Percentiles rank a stretch among this genome's conserved stretches.
Conservation (phyloP, 305 asterid genomes). For the Solanum hybrid region DNA sequence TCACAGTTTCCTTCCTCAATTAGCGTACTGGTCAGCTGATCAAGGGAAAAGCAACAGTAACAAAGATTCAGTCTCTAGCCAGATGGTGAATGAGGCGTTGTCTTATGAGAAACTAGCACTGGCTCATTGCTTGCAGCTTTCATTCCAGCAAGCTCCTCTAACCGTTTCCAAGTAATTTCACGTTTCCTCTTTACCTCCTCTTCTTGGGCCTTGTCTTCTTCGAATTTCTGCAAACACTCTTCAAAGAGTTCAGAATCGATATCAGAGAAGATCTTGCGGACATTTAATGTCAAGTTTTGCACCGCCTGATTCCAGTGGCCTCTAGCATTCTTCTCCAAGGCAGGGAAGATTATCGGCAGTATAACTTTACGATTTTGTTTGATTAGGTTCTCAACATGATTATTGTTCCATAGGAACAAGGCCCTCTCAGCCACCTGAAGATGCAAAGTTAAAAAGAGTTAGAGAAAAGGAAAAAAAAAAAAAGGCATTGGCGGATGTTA, state of each 20-base stretch:
- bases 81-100: slow-evolving; percentile 27
- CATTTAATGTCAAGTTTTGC: slow-evolving; percentile 59
- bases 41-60: not conserved
- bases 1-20: slow-evolving; percentile 16
- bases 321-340: slow-evolving; percentile 60
- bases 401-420: slow-evolving; percentile 74
- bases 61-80: slow-evolving; percentile 26
- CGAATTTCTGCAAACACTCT: slow-evolving; percentile 56
- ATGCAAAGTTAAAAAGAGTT: slow-evolving; percentile 15
- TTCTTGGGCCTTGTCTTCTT: slow-evolving; percentile 51
- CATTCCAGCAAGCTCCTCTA: slow-evolving; percentile 67
- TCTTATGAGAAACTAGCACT: slow-evolving; percentile 48
- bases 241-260: slow-evolving; percentile 57
- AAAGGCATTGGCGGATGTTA: not conserved
- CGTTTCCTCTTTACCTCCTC: slow-evolving; percentile 44
- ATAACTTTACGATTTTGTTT: slow-evolving; percentile 62
- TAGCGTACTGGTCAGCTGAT: slow-evolving; percentile 3
- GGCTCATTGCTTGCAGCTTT: slow-evolving; percentile 58
- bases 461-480: not conserved
- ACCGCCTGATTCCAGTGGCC: slow-evolving; percentile 85
- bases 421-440: slow-evolving; percentile 82
- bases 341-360: slow-evolving; percentile 64
- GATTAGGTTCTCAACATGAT: slow-evolving; percentile 61
- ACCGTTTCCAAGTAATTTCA: slow-evolving; percentile 59
- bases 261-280: slow-evolving; percentile 75